Evolutionary conservation across 2,329 filamentous ascomycete genomes (phyloP), one percentile per base, ranked within the genome.

Genomic region (Fusarium sp.): DNA sequence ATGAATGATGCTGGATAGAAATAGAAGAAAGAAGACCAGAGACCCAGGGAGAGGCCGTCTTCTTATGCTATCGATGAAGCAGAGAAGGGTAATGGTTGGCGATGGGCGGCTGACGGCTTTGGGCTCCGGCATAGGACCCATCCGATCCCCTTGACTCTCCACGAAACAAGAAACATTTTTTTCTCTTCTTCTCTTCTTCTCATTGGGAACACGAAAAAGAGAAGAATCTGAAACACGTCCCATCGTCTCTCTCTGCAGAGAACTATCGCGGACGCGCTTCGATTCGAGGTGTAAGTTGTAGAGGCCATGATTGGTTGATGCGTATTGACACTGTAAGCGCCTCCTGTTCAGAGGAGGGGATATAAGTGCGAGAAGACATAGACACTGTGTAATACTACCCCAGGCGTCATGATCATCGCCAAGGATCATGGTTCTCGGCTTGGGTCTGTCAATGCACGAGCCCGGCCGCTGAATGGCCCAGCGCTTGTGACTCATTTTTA

Each of bases 401-500:
- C 41, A 55, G 56, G 25, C 44, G 50, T 49, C 65, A 61, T 73
- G 60, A 72, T 71, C 68, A 50, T 55, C 57, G 67, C 67, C 70
- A 75, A 73, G 64, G 59, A 57, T 69, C 36, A 44, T 56, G 57
- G 57, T 74, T 78, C 77, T 79, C 73, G 75, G 76, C 71, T 75
- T 65, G 62, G 56, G 69, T 65, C 69, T 62, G 61, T 76, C 61
- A 75, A 70, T 80, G 79, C 79, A 79, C 72, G 72, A 74, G 62
- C 66, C 71, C 56, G 77, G 65, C 72, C 67, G 62, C 62, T 80
- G 75, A 79, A 68, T 81, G 79, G 79, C 71, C 77, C 75, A 75
- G 77, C 76, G 72, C 49, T 71, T 68, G 56, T 80, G 77, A 79
- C 77, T 80, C 78, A 80, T 75, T 76, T 76, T 77, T 78, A 76